A percentile compares a stretch with the other conserved stretches of the same genome.
phyloP scores from a whole-genome alignment of 805 yeast genomes.

The Wickerhamiella sergipiensis region DNA sequence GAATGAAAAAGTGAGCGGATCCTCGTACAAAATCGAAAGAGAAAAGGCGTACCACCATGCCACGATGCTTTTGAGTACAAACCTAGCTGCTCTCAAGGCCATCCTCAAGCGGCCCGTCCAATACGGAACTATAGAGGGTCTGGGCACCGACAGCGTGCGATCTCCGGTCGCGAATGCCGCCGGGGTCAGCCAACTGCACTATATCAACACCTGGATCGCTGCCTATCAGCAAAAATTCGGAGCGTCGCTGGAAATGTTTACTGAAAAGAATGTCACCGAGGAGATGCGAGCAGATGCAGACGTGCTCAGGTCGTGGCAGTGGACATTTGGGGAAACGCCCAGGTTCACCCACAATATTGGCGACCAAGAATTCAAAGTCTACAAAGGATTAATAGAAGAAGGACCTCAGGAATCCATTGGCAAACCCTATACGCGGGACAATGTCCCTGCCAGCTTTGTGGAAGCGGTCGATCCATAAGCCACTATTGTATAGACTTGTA shows the following conservation, averaged over 20 bases:
- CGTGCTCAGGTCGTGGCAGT: slow-evolving; percentile 45
- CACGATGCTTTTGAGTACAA: slow-evolving; percentile 70
- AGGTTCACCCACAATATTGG: slow-evolving; percentile 42
- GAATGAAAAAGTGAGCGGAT: slow-evolving; percentile 65
- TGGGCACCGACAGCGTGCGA: slow-evolving; percentile 62
- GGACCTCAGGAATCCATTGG: slow-evolving; percentile 5
- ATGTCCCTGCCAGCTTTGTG: slow-evolving; percentile 4
- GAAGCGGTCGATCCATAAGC: slow-evolving; percentile 3
- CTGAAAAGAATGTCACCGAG: slow-evolving; percentile 15
- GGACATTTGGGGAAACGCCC: slow-evolving; percentile 72
- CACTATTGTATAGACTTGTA: neutral
- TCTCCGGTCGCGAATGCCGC: slow-evolving; percentile 67
- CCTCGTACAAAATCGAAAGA: slow-evolving; percentile 75
- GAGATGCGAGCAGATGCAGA: slow-evolving; percentile 21
- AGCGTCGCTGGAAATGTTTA: slow-evolving; percentile 3
- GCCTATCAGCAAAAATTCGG: slow-evolving; percentile 29
- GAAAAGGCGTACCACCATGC: slow-evolving; percentile 91
- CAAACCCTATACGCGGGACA: slow-evolving; percentile 19
- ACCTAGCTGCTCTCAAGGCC: slow-evolving; percentile 44
- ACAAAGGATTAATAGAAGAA: slow-evolving; percentile 30
- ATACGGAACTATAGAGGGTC: slow-evolving; percentile 31
- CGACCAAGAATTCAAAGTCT: slow-evolving; percentile 32
- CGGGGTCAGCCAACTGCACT: slow-evolving; percentile 31
- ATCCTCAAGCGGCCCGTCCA: slow-evolving; percentile 35
- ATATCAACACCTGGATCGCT: slow-evolving; percentile 32